Percentiles rank a stretch among this genome's conserved stretches.
phyloP scores from a whole-genome alignment of 176 grass and related monocot genomes.

The Eleusine indica region DNA sequence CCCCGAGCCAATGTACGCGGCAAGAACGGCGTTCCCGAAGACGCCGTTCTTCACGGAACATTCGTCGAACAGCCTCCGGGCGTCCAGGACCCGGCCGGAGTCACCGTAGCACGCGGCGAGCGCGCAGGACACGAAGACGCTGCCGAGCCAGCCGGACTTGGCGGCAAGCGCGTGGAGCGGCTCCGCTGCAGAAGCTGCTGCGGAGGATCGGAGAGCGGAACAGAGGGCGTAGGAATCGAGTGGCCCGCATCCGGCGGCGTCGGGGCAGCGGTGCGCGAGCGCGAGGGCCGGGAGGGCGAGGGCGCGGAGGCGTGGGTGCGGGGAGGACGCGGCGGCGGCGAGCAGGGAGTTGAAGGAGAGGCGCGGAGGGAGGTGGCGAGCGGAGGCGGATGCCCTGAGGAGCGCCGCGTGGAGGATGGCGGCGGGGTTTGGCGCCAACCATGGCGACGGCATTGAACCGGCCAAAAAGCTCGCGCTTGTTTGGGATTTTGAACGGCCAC shows the following conservation, averaged over 20 bases:
- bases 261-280: slow-evolving; percentile 36
- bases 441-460: slow-evolving; percentile 25
- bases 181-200: background rate
- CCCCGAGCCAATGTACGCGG: slow-evolving; percentile 39
- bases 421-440: slow-evolving; percentile 40
- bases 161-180: slow-evolving; percentile 43
- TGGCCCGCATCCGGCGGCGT: slow-evolving; percentile 24
- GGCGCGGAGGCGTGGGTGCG: slow-evolving; percentile 41
- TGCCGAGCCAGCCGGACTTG: slow-evolving; percentile 56
- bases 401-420: slow-evolving; percentile 56
- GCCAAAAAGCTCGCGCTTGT: background rate
- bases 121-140: slow-evolving; percentile 67
- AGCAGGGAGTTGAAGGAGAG: slow-evolving; percentile 55
- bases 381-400: slow-evolving; percentile 30
- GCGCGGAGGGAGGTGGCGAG: slow-evolving; percentile 20
- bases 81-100: slow-evolving; percentile 32
- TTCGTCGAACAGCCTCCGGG: slow-evolving; percentile 66
- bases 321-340: slow-evolving; percentile 42
- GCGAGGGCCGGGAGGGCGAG: slow-evolving; percentile 46
- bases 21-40: slow-evolving; percentile 60
- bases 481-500: background rate
- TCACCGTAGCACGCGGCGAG: slow-evolving; percentile 54
- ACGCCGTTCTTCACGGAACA: slow-evolving; percentile 49
- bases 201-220: slow-evolving; percentile 45
- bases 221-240: slow-evolving; percentile 70